Conservation (phyloP, 345 rosid species). For the Lenwebbia sp. region DNA sequence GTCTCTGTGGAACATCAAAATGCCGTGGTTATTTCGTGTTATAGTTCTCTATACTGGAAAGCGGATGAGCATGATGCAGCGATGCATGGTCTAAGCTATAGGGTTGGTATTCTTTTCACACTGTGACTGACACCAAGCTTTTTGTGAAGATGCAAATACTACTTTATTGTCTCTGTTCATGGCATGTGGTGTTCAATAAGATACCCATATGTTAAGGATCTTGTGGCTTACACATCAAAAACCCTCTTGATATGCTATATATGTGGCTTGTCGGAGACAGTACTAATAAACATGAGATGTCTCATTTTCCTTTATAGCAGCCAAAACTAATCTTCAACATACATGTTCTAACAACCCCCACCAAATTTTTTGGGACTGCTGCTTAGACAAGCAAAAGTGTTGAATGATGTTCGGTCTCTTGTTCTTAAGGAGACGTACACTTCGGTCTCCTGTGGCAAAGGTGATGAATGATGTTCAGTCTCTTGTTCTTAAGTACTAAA, state of each 20-base stretch:
- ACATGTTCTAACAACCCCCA: background rate
- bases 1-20: slow-evolving; percentile 50
- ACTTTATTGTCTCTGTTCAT: background rate
- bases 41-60: background rate
- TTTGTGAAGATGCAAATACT: background rate
- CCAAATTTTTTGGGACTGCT: background rate
- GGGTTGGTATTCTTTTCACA: background rate
- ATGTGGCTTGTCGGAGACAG: background rate
- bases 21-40: slow-evolving; percentile 49
- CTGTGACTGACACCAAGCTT: background rate
- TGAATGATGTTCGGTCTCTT: background rate
- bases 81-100: background rate
- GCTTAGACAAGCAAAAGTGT: background rate
- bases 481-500: background rate
- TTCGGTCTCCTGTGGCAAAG: background rate
- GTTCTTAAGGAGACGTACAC: background rate
- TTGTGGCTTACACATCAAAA: background rate
- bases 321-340: background rate
- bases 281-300: background rate
- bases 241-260: background rate
- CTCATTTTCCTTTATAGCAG: background rate
- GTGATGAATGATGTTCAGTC: background rate
- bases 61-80: slow-evolving; percentile 1
- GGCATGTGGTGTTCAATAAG: background rate
- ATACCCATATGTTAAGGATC: background rate